These are phyloP conservation scores for Nowakowskiella sp. DNA, from an alignment of 192 early-diverging fungal genomes.

Conservation along the genomic window DNA sequence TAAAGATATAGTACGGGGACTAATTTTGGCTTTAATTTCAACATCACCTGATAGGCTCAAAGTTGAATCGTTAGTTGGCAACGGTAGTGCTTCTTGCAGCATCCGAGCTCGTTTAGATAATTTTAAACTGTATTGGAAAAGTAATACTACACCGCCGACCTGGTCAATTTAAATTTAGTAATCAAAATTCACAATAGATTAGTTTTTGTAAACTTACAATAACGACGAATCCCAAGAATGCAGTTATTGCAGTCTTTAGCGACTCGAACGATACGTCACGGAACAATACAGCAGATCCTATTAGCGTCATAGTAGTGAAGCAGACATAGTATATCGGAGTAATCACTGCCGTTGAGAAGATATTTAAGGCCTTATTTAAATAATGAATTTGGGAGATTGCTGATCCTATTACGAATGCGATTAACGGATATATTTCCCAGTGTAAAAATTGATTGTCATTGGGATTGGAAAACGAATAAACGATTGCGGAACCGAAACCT, in stretches of 20 bases:
- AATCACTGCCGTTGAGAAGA: slow-evolving; percentile 64
- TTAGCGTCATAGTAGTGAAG: slow-evolving; percentile 59
- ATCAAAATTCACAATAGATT: no score
- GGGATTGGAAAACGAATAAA: no score
- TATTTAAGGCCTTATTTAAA: slow-evolving; percentile 62
- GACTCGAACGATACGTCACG: slow-evolving; percentile 40
- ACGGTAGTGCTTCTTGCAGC: no score
- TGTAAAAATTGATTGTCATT: slow-evolving; percentile 51
- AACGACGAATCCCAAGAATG: slow-evolving; percentile 36
- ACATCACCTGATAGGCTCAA: no score
- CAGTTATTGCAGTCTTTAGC: slow-evolving; percentile 19
- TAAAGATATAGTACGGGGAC: no score
- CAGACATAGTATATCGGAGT: slow-evolving; percentile 71
- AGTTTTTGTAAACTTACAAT: no score
- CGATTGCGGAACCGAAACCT: no score
- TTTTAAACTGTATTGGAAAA: slow-evolving; percentile 26
- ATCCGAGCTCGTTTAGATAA: background rate
- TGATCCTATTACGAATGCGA: slow-evolving; percentile 44
- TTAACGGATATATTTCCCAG: slow-evolving; percentile 58
- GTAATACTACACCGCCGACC: slow-evolving; percentile 39
- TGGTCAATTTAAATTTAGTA: no score
- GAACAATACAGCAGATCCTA: slow-evolving; percentile 58
- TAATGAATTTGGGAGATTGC: slow-evolving; percentile 58
- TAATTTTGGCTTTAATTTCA: no score
- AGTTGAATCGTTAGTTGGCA: no score